Evolutionary conservation across 139 green algal genomes (phyloP), one percentile per base, ranked within the genome.

Genomic region (Desmodesmus armatus): DNA sequence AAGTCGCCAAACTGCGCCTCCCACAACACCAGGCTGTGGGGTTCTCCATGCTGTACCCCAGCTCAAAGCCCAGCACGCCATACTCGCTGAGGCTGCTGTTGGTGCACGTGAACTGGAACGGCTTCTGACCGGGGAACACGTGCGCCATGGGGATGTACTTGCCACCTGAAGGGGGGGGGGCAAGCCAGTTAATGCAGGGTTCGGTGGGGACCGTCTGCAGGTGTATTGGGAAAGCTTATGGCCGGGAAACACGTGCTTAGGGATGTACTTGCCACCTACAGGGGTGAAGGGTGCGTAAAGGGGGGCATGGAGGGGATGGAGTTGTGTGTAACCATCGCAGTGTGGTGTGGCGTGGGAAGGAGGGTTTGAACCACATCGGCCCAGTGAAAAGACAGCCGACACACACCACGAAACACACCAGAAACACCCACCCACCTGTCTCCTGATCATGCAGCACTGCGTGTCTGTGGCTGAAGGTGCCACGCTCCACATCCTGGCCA

Each of bases 401-500:
- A n/a, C n/a, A n/a, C n/a, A n/a, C n/a, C n/a, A n/a, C n/a, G n/a
- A n/a, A n/a, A n/a, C n/a, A n/a, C n/a, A n/a, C n/a, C n/a, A n/a
- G n/a, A n/a, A n/a, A n/a, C n/a, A n/a, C n/a, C n/a, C n/a, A 17
- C 49, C 31, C 62, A 87, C 86, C 86, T 1, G 35, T 76, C 39
- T 67, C 80, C 87, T 97, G 94, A 83, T 97, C 94, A 70, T 99
- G 94, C 65, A 99, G 63, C 41, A 98, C 88, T 0, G 96, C 91
- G 87, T 99, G 97, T 62, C 96, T 92, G 92, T 99, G 97, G 63
- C 85, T 95, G 91, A 99, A 99, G 21, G 97, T 99, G 51, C 97
- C 97, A 9, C 97, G 94, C 92, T 99, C 97, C 37, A 99, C 96
- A 85, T 99, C 97, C 91, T 99, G 97, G 41, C 97, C 97, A 69